These are phyloP conservation scores for Fusarium nematophilum DNA, from an alignment of 2,329 filamentous ascomycete genomes.

Conservation along the genomic window DNA sequence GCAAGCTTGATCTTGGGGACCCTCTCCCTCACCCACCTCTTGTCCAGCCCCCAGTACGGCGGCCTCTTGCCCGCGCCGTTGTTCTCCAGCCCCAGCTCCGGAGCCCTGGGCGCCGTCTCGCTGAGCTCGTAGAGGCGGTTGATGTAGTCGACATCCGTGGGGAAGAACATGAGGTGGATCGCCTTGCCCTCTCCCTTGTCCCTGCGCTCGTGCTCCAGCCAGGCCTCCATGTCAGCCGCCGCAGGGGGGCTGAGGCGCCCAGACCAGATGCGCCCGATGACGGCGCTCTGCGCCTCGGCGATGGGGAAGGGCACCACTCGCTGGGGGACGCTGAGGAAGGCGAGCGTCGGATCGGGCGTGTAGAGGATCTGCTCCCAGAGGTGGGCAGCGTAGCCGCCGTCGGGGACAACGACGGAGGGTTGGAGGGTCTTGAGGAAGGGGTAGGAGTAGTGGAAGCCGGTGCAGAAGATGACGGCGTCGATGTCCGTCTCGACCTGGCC, in stretches of 20 bases:
- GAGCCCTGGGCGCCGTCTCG: constrained; percentile 46
- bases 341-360: constrained; percentile 71
- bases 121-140: constrained; percentile 66
- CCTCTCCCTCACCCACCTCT: constrained; percentile 53
- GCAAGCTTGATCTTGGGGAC: constrained; percentile 56
- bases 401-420: constrained; percentile 66
- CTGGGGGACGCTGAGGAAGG: constrained; percentile 73
- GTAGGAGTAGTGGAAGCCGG: constrained; percentile 85
- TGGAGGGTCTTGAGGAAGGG: constrained; percentile 69
- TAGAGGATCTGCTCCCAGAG: constrained; percentile 79
- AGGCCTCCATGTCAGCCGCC: constrained; percentile 66
- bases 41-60: constrained; percentile 54
- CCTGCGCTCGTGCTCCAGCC: constrained; percentile 67
- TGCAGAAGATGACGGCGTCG: constrained; percentile 84
- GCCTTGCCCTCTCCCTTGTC: constrained; percentile 55
- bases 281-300: constrained; percentile 74
- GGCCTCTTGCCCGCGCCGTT: constrained; percentile 52
- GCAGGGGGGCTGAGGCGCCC: constrained; percentile 68
- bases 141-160: constrained; percentile 69
- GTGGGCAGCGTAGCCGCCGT: constrained; percentile 74
- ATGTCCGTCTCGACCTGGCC: constrained; percentile 71
- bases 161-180: constrained; percentile 58
- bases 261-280: constrained; percentile 74
- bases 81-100: constrained; percentile 49
- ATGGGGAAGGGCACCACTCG: constrained; percentile 79